Percentiles rank a stretch among this genome's conserved stretches.
phyloP scores from a whole-genome alignment of 2,329 filamentous ascomycete species.

The Exophiala spinifera region DNA sequence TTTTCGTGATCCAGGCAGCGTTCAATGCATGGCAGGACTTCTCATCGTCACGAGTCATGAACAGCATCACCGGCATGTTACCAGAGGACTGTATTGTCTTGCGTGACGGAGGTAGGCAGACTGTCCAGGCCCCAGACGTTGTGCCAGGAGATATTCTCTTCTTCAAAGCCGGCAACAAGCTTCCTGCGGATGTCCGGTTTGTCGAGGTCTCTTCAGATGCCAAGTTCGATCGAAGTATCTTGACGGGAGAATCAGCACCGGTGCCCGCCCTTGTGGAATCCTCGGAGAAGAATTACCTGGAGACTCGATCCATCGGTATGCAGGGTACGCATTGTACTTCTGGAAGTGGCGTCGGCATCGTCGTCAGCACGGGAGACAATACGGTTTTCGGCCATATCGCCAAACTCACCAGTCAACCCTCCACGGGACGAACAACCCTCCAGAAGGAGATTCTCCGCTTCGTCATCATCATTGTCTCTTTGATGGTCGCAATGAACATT shows the following conservation, averaged over 20 bases:
- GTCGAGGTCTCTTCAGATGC: conserved; percentile 65
- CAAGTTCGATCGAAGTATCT: conserved; percentile 69
- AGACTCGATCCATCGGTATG: conserved; percentile 71
- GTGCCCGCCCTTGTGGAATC: conserved; percentile 62
- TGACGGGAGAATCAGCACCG: conserved; percentile 68
- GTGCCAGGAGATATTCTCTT: conserved; percentile 69
- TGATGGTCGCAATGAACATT: conserved; percentile 52
- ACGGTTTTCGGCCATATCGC: conserved; percentile 77
- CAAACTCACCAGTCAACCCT: conserved; percentile 66
- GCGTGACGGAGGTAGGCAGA: conserved; percentile 55
- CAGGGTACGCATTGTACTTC: conserved; percentile 77
- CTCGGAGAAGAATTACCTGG: conserved; percentile 70
- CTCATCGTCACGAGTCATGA: conserved; percentile 73
- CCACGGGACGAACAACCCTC: conserved; percentile 64
- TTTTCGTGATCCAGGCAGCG: conserved; percentile 66
- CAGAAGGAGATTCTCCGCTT: conserved; percentile 73
- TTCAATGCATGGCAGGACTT: conserved; percentile 74
- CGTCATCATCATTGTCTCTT: conserved; percentile 64
- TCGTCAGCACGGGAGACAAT: conserved; percentile 66
- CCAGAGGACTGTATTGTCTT: conserved; percentile 67
- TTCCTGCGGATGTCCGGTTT: conserved; percentile 71
- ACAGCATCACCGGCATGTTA: conserved; percentile 76
- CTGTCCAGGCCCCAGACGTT: conserved; percentile 56
- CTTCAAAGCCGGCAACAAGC: conserved; percentile 68
- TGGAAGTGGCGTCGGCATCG: conserved; percentile 63